A percentile compares a stretch with the other conserved stretches of the same genome.
phyloP scores from a whole-genome alignment of 75 land plant genomes.

The Pseudotsuga menziesii region DNA sequence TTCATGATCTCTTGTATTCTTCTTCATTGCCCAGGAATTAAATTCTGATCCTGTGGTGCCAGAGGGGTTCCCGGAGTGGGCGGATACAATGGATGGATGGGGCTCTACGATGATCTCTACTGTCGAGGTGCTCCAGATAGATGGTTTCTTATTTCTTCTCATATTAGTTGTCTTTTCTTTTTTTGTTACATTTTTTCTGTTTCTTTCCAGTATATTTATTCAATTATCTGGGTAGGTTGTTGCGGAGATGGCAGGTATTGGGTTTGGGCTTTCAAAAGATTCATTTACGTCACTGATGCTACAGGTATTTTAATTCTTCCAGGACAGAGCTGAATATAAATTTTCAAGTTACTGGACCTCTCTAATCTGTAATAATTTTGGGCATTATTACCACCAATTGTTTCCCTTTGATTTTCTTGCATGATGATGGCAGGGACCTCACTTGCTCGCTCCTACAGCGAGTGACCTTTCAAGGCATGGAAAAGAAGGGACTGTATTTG shows the following conservation, averaged over 20 bases:
- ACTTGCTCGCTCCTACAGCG: conserved; percentile 96
- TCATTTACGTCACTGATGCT: conserved; percentile 93
- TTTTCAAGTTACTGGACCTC: background rate
- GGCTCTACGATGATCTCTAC: conserved; percentile 92
- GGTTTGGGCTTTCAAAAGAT: conserved; percentile 83
- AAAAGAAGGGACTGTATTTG: conserved; percentile 69
- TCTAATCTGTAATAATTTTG: background rate
- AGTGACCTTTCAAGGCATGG: conserved; percentile 77
- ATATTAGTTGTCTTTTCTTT: background rate
- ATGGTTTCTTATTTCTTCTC: conserved; percentile 1
- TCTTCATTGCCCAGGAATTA: conserved; percentile 53
- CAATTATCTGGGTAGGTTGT: conserved; percentile 47
- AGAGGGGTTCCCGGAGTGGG: conserved; percentile 96
- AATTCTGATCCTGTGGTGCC: conserved; percentile 95
- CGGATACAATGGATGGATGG: conserved; percentile 92
- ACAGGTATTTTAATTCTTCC: conserved; percentile 40
- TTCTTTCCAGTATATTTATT: background rate
- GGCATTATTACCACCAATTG: background rate
- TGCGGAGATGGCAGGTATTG: conserved; percentile 98
- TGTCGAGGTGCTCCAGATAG: conserved; percentile 55
- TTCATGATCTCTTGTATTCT: background rate
- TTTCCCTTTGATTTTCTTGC: background rate
- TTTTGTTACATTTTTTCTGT: background rate
- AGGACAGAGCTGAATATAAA: background rate
- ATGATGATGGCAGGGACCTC: conserved; percentile 67